Conservation (phyloP, 2,329 filamentous ascomycete species). For the Hymenoscyphus salicellus region DNA sequence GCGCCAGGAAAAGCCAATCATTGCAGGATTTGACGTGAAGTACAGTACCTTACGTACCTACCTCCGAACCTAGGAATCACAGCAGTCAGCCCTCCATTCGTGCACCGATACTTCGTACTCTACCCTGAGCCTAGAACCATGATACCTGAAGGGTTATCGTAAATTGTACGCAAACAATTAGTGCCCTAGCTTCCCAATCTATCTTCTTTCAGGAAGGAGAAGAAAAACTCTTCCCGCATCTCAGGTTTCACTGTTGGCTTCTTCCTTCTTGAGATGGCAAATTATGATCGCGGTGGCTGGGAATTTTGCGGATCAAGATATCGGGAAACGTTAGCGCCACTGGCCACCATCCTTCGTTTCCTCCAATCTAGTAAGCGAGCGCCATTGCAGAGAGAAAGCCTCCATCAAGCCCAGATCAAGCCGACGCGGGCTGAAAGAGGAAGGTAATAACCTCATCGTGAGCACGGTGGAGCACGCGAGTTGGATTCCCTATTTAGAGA, state of each 20-base stretch:
- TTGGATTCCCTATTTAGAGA: background rate
- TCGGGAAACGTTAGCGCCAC: background rate
- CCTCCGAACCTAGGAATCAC: background rate
- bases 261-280: background rate
- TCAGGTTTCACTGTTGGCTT: background rate
- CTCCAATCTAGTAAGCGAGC: background rate
- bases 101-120: background rate
- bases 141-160: background rate
- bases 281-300: background rate
- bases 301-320: background rate
- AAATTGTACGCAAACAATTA: background rate
- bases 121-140: background rate
- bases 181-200: background rate
- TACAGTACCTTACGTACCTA: background rate
- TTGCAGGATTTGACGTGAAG: background rate
- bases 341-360: background rate
- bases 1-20: background rate
- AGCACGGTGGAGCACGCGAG: background rate
- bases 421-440: background rate
- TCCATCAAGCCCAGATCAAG: background rate
- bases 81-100: background rate
- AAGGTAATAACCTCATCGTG: background rate
- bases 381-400: background rate
- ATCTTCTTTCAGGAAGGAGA: background rate
- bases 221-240: background rate